Evolutionary conservation across 108 stramenopile species (phyloP), one percentile per base, ranked within the genome.

Genomic region (Fragilaria radians): DNA sequence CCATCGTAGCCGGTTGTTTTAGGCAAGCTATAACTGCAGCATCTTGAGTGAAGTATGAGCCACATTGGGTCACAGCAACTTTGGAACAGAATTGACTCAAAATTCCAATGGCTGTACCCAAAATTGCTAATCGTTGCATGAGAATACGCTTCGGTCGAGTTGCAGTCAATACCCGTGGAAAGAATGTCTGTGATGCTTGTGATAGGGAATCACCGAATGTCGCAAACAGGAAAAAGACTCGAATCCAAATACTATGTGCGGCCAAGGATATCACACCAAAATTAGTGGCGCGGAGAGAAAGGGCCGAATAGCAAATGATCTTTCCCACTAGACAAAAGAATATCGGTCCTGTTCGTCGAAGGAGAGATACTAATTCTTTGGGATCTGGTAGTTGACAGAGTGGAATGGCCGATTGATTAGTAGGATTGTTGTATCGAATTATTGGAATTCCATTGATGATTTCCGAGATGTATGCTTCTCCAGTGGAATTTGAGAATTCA

Each of bases 211-310:
- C 94, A 4, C 94, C 95, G 53, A 93, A 88, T 14, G 90, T 95
- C 5, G 67, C 72, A 72, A 89, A 95, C 68, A 96, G 95, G 76
- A 95, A 96, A 74, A 93, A 96, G 31, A 96, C 63, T 42, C 89
- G 60, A 76, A 93, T 78, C 71, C 91, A 71, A 34, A 96, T 83
- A 56, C 88, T 91, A 65, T 93, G 91, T 45, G 83, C 73, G 9
- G 95, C 92, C 56, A 96, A 57, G 14, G 78, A 52, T 3, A 86
- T 50, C 54, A 91, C 63, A 1, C 95, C 92, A 71, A 89, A 86
- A 53, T 55, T 61, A 3, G 83, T 85, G 3, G 85, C 83, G 18
- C 75, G 70, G 0, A 95, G 33, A 21, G 90, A 89, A 77, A 92
- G 69, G 33, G 73, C 73, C n/a, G 72, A 77, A 65, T 89, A 92